Base-by-base conservation (phyloP, 768 basidiomycete species). In the Pilatotrama ljubarskyi region DNA sequence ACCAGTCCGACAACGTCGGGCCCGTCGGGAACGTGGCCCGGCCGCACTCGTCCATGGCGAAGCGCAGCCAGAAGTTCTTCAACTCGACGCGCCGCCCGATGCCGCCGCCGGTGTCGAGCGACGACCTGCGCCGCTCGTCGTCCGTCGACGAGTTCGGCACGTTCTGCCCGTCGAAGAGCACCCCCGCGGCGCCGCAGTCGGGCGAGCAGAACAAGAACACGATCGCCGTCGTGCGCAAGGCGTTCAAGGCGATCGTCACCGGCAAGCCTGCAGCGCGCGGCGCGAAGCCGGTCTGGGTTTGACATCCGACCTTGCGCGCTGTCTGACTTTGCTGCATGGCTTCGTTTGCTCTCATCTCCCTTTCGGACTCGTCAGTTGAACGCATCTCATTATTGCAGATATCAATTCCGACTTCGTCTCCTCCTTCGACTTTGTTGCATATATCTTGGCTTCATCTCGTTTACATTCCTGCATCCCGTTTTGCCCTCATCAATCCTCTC, bases 171-270 rank as follows among this genome's bases (percentile, higher is more conserved):
- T 61, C 72, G 65, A 24, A 67, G 72, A 26, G 64, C 67, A 20
- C 73, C 68, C 43, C 64, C 20, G 51, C 37, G 14, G 49, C 46
- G n/a, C 50, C 44, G 29, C 25, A 32, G 10, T 32, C 35, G 22
- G 81, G 76, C 66, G 82, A 84, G 51, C 82, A 82, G 35, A 76
- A 72, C 58, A 77, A 79, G 55, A 77, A 78, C 13, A 80, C 83
- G 17, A 77, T 81, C 50, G 78, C 83, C 5, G 76, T 85, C 56
- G 82, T 91, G 56, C 82, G 84, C 38, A 85, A 86, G 47, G 90
- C 90, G 13, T 79, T 92, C 72, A 90, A 87, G 73, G 86, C 89
- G 4, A 85, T 91, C 70, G 87, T 87, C 58, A 85, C 88, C 46
- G 82, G 81, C 37, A 89, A 83, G 53, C 65, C 67, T 14, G 62